Percentiles rank a stretch among this genome's conserved stretches.
phyloP scores from a whole-genome alignment of 176 grass and related monocot genomes.

The Triticum timopheevii region DNA sequence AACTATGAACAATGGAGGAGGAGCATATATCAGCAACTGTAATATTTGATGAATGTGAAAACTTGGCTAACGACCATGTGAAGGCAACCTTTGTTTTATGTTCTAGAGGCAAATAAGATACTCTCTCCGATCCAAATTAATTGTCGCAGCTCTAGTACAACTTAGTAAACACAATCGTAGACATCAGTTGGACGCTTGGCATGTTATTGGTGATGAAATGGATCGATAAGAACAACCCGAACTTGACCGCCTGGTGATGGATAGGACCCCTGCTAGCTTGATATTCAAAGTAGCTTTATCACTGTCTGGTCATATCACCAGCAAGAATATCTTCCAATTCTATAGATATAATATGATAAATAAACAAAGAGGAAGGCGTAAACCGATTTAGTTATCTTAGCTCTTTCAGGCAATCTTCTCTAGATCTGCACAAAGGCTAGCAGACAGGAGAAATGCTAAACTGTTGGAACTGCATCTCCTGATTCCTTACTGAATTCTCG shows the following conservation, averaged over 20 bases:
- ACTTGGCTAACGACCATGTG: too few species aligned
- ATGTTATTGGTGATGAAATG: not conserved
- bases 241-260: not conserved
- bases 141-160: too few species aligned
- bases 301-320: not conserved
- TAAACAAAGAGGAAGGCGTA: not conserved
- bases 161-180: too few species aligned
- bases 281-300: not conserved
- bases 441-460: not conserved
- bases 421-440: not conserved
- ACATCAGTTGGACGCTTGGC: too few species aligned
- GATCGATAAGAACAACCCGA: not conserved
- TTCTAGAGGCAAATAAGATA: too few species aligned
- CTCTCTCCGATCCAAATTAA: too few species aligned
- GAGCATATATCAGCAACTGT: too few species aligned
- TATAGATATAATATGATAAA: not conserved
- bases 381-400: not conserved
- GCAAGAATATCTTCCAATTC: not conserved
- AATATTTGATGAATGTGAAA: too few species aligned
- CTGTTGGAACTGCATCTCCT: not conserved
- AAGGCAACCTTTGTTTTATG: too few species aligned
- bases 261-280: not conserved
- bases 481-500: constrained; percentile 1
- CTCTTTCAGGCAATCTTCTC: not conserved
- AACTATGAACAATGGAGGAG: too few species aligned